phyloP scores from a whole-genome alignment of 2,329 filamentous ascomycete genomes.

The Neonectria faginata region DNA sequence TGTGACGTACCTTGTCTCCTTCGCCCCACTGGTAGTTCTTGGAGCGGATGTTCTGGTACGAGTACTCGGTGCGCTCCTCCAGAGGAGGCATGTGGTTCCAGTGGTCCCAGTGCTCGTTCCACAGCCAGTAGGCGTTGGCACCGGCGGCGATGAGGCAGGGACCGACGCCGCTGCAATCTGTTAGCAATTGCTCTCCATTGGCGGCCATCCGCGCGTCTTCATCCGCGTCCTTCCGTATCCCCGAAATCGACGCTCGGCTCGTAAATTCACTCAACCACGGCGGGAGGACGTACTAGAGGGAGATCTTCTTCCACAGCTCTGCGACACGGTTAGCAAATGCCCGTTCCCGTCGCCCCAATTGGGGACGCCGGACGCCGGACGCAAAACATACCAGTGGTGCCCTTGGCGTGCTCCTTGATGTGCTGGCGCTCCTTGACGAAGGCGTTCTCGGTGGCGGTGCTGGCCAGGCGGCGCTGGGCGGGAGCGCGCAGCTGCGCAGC shows the following conservation, averaged over 20 bases:
- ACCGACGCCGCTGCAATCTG: conserved; percentile 72
- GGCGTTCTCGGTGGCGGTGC: conserved; percentile 82
- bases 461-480: conserved; percentile 78
- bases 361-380: conserved; percentile 24
- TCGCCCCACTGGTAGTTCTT: conserved; percentile 97
- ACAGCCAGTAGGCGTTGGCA: conserved; percentile 90
- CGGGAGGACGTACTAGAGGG: conserved; percentile 81
- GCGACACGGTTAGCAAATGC: conserved; percentile 58
- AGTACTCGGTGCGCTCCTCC: conserved; percentile 92
- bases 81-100: conserved; percentile 85
- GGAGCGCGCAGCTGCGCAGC: conserved; percentile 68
- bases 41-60: conserved; percentile 96
- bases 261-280: conserved; percentile 45
- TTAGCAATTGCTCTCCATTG: conserved; percentile 34
- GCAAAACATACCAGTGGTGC: conserved; percentile 81
- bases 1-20: conserved; percentile 83
- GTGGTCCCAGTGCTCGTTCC: conserved; percentile 98
- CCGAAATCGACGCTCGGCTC: conserved; percentile 30
- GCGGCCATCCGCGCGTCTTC: conserved; percentile 21
- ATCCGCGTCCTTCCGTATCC: conserved; percentile 30
- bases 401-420: conserved; percentile 89
- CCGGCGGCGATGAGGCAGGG: conserved; percentile 78
- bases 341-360: conserved; percentile 35
- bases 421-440: conserved; percentile 93
- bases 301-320: conserved; percentile 97